A percentile compares a stretch with the other conserved stretches of the same genome.
phyloP scores from a whole-genome alignment of 1,284 basidiomycete genomes.

The Apiotrichum veenhuisii region DNA sequence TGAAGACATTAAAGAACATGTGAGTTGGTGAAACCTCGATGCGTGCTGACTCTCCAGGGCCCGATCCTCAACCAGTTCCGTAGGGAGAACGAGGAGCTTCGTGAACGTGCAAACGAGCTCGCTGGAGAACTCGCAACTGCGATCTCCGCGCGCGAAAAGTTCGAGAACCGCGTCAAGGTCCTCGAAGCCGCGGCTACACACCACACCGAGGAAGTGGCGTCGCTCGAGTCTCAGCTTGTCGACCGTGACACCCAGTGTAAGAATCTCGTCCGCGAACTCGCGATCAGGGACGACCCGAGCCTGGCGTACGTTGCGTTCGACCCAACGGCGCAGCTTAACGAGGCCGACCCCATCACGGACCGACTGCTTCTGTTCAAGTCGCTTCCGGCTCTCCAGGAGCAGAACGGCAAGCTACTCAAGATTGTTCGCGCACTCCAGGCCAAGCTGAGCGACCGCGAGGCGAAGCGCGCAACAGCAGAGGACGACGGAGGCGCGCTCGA shows the following conservation, averaged over 20 bases:
- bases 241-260: constrained; percentile 87
- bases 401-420: constrained; percentile 78
- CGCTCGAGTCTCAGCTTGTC: constrained; percentile 71
- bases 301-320: constrained; percentile 70
- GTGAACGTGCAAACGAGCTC: constrained; percentile 72
- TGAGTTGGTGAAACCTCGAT: constrained; percentile 50
- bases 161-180: constrained; percentile 42
- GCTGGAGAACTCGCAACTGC: constrained; percentile 68
- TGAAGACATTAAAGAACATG: constrained; percentile 78
- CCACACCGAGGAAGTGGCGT: constrained; percentile 63
- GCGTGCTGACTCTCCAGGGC: constrained; percentile 58
- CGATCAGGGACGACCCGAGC: constrained; percentile 73
- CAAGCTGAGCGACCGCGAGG: constrained; percentile 73
- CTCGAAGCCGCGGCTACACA: constrained; percentile 62
- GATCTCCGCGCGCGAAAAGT: constrained; percentile 61
- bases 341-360: constrained; percentile 77
- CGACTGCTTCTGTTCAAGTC: constrained; percentile 84
- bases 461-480: constrained; percentile 60
- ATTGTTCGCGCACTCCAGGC: constrained; percentile 74
- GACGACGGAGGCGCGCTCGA: constrained; percentile 64
- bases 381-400: constrained; percentile 74
- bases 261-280: constrained; percentile 70
- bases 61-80: constrained; percentile 83
- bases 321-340: constrained; percentile 38
- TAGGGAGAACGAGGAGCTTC: constrained; percentile 73